Evolutionary conservation across 2,329 filamentous ascomycete genomes (phyloP).

Genomic region (Colletotrichum australisinense): DNA sequence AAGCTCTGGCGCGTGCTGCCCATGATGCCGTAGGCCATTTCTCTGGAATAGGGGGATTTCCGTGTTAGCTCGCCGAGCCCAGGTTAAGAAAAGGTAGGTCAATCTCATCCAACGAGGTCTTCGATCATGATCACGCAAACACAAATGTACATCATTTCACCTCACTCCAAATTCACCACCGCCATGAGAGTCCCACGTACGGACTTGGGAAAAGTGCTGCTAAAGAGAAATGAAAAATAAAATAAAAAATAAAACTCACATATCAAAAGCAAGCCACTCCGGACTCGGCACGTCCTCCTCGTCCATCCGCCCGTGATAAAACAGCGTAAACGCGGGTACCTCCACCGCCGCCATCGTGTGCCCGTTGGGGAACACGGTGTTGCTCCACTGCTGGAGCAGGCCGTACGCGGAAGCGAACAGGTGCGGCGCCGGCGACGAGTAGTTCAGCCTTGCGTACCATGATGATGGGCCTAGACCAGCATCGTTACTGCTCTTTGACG

Average conservation of each 20-base stretch:
- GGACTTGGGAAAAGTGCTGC: too few species aligned
- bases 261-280: constrained; percentile 64
- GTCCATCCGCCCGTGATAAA: constrained; percentile 61
- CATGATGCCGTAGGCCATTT: constrained; percentile 67
- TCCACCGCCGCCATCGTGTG: constrained; percentile 59
- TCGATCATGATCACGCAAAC: too few species aligned
- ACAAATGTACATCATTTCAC: too few species aligned
- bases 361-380: constrained; percentile 63
- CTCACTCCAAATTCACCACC: too few species aligned
- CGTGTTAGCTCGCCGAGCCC: not conserved
- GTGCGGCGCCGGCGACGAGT: constrained; percentile 58
- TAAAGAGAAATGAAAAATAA: too few species aligned
- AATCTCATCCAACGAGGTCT: too few species aligned
- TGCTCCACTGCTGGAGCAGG: constrained; percentile 61
- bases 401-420: constrained; percentile 59
- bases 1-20: constrained; percentile 54
- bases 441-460: constrained; percentile 48
- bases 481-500: too few species aligned
- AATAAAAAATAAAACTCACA: constrained; percentile 40
- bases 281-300: constrained; percentile 54
- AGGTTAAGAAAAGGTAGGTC: too few species aligned
- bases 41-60: constrained; percentile 39
- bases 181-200: too few species aligned
- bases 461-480: too few species aligned
- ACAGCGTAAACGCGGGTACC: constrained; percentile 57